phyloP scores from a whole-genome alignment of 129 eudicot genomes.

The Silybum marianum region DNA sequence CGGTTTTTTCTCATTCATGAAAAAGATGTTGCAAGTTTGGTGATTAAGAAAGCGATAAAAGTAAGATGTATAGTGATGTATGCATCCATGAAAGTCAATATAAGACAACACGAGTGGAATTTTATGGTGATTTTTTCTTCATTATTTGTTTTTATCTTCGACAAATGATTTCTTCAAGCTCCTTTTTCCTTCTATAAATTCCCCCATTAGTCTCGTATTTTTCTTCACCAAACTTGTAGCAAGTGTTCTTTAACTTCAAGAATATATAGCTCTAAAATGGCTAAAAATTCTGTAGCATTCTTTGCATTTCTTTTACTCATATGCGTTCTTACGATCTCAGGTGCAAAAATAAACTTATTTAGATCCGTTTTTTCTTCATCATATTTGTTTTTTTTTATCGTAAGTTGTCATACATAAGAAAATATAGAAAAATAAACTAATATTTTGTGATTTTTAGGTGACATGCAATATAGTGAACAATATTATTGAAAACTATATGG shows the following conservation, averaged over 20 bases:
- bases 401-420: neutral
- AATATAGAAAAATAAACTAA: neutral
- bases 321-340: neutral
- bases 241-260: neutral
- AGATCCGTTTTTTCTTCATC: neutral
- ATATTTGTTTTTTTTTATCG: neutral
- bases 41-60: neutral
- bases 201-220: neutral
- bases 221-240: slow-evolving; percentile 6
- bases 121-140: neutral
- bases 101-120: slow-evolving; percentile 14
- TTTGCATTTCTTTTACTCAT: neutral
- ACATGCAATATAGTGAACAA: neutral
- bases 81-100: neutral
- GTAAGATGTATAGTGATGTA: neutral
- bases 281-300: neutral
- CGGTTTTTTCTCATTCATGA: neutral
- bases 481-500: neutral
- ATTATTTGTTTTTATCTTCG: neutral
- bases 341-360: neutral
- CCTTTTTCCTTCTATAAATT: slow-evolving; percentile 16
- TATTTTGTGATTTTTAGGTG: neutral
- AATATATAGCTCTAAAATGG: slow-evolving; percentile 15
- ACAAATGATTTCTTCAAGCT: neutral
- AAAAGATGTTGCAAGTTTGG: neutral